Evolutionary conservation across 1,284 basidiomycete species (phyloP), one percentile per base, ranked within the genome.

Genomic region (Sporisorium exsertum): DNA sequence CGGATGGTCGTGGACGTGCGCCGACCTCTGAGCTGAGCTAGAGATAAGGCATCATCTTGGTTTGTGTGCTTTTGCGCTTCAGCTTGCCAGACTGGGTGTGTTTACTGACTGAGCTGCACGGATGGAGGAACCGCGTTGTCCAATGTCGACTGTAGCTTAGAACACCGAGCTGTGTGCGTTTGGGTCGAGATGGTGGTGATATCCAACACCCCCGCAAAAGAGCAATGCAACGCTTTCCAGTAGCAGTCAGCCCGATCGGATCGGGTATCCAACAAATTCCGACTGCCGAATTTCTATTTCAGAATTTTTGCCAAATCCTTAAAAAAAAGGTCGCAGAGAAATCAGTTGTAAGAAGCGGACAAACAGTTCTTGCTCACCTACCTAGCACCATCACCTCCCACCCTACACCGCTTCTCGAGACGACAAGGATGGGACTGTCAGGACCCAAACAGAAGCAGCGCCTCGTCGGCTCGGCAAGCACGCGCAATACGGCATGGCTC

Each of bases 391-490:
- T 37, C 33, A 13, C n/a, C n/a, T n/a, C n/a, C n/a, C n/a, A 26
- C 16, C 37, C 16, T 32, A 40, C 26, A 24, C 0, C 16, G 16
- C 29, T 50, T 13, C 10, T 22, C 15, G 7, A 49, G 53, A n/a
- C n/a, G 50, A 20, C 47, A 5, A 64, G 46, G 24, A 85, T 85
- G 83, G 83, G 83, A 27, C 72, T 85, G 20, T 75, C 81, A 24
- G 83, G 79, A 46, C 75, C 68, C 5, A 81, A 83, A 46, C 64
- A 74, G 58, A 85, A 83, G 67, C 80, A 82, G 63, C 77, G 81
- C 18, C 75, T 85, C 24, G 80, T 84, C 0, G 81, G 84, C 46
- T 79, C 82, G 1, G 81, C 82, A 12, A 60, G 63, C 20, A 72
- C 75, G 0, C 72, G 74, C 52, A 85, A 85, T 62, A 54, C 79